Base-by-base conservation (phyloP, 1,284 basidiomycete genomes). In the Ganoderma boninense region DNA sequence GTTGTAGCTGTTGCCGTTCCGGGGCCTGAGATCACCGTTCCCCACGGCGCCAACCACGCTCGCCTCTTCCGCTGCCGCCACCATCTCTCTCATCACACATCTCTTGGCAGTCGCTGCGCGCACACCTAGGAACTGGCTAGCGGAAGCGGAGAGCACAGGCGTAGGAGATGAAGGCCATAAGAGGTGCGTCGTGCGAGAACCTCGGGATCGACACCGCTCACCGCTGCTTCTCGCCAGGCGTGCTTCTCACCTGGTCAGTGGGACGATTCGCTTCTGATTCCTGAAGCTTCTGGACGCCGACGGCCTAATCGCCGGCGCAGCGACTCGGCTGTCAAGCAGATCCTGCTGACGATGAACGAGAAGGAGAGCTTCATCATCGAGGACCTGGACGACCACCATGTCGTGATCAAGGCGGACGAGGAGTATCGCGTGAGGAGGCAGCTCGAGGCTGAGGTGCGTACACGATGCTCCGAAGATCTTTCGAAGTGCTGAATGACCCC, bases 311-410 rank as follows among this genome's bases (percentile, higher is more conserved):
- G 92, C 97, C 75, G 93, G 96, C 69, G 92, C 96, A 77, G 95
- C 77, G 95, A 97, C 79, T 90, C 95, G 6, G 95, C 95, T 4
- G 95, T 96, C 66, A 97, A 97, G 82, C 95, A 97, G 79, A 96
- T 97, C 67, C 86, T 96, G 38, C 85, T 96, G 49, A 85, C 89
- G 18, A 89, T 97, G 86, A 94, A 97, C 80, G 93, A 95, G 80
- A 90, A 87, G 76, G 82, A 87, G 18, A 87, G 84, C 65, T 97
- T 65, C 54, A 59, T 65, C 42, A 65, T 65, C 23, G 64, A 65
- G 54, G 64, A 97, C 76, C 80, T 97, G 38, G 95, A 97, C 78
- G 94, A 96, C 72, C 89, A 90, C 66, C 95, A 96, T 80, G 78
- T 97, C 0, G 88, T 97, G 61, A 92, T 96, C 79, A 92, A 92